Conservation (phyloP, 108 stramenopile genomes). For the Fistulifera solaris region DNA sequence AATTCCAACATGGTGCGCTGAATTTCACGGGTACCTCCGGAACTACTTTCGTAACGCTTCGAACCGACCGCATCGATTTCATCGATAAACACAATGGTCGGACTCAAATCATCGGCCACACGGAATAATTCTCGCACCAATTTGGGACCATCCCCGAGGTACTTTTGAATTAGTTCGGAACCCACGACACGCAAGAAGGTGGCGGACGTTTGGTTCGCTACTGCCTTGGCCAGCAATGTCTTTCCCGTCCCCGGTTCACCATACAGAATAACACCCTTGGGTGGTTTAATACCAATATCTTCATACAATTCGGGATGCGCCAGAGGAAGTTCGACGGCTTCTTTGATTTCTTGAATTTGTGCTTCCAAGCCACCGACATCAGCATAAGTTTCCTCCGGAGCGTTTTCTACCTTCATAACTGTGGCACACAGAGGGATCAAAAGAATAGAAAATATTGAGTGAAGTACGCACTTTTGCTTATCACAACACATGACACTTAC, state of each 20-base stretch:
- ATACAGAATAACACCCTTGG: constrained; percentile 97
- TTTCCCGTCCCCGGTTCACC: constrained; percentile 98
- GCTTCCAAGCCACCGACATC: constrained; percentile 98
- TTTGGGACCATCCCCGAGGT: constrained; percentile 98
- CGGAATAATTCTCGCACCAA: constrained; percentile 97
- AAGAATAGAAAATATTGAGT: too few species aligned
- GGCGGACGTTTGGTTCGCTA: constrained; percentile 98
- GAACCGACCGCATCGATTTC: constrained; percentile 98
- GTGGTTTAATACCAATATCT: constrained; percentile 95
- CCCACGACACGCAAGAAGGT: constrained; percentile 95
- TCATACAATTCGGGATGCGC: constrained; percentile 99
- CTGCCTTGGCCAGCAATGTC: constrained; percentile 97
- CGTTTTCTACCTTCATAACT: constrained; percentile 99
- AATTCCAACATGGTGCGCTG: constrained; percentile 99
- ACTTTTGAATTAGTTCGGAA: constrained; percentile 98
- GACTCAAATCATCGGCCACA: constrained; percentile 91
- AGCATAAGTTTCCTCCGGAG: constrained; percentile 95
- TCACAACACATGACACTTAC: too few species aligned
- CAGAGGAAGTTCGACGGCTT: constrained; percentile 97
- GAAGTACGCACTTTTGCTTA: too few species aligned
- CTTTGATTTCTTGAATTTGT: constrained; percentile 99
- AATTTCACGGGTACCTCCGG: constrained; percentile 94
- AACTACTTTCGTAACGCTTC: constrained; percentile 95
- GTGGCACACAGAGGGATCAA: too few species aligned
- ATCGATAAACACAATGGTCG: constrained; percentile 99